Percentiles rank a stretch among this genome's conserved stretches.
phyloP scores from a whole-genome alignment of 1,139 yeast genomes.

The Yamadazyma friedrichii region DNA sequence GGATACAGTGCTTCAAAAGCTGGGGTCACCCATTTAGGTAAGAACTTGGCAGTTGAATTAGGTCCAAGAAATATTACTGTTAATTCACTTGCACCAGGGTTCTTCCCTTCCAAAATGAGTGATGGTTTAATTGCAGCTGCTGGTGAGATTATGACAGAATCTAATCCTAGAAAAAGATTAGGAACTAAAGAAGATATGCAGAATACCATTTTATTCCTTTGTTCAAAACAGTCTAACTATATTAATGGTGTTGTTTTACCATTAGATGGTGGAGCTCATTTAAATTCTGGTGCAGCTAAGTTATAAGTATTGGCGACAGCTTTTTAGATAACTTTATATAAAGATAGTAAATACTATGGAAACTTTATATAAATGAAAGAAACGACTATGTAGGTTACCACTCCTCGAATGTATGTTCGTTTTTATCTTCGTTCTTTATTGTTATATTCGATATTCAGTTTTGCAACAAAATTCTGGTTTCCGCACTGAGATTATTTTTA shows the following conservation, averaged over 20 bases:
- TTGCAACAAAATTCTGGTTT: neutral
- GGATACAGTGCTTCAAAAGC: constrained; percentile 79
- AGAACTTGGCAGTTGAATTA: constrained; percentile 59
- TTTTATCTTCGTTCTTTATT: too few relatives aligned
- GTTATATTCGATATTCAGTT: too few relatives aligned
- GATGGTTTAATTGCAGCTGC: constrained; percentile 56
- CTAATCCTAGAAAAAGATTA: constrained; percentile 64
- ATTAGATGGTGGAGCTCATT: constrained; percentile 67
- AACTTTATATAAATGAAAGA: too few relatives aligned
- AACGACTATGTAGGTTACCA: too few relatives aligned
- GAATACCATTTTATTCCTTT: constrained; percentile 57
- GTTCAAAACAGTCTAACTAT: constrained; percentile 59
- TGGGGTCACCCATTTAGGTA: constrained; percentile 71
- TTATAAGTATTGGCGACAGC: constrained; percentile 8
- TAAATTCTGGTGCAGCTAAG: constrained; percentile 22
- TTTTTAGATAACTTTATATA: too few relatives aligned
- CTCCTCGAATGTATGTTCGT: too few relatives aligned
- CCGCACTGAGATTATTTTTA: neutral
- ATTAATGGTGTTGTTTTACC: constrained; percentile 71
- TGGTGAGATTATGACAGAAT: constrained; percentile 49
- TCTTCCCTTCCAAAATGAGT: constrained; percentile 77
- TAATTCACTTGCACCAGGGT: constrained; percentile 75
- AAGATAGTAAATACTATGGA: too few relatives aligned
- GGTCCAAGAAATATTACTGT: constrained; percentile 69
- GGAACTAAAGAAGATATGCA: constrained; percentile 65